These are phyloP conservation scores for Dioszegia aurantiaca DNA, from an alignment of 768 basidiomycete genomes.

Conservation along the genomic window DNA sequence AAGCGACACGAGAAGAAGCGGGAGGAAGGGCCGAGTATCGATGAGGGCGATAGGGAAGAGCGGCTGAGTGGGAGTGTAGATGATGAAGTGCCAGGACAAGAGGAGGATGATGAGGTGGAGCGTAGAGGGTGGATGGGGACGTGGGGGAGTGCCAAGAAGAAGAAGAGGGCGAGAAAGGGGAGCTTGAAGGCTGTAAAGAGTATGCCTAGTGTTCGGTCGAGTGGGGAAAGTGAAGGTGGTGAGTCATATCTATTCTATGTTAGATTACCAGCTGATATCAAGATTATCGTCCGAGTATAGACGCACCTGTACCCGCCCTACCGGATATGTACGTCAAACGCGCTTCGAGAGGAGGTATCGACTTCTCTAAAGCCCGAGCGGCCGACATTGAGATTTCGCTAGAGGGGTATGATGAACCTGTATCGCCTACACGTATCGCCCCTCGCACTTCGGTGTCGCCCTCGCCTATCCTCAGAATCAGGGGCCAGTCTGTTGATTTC, in stretches of 20 bases:
- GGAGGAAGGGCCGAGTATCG: constrained; percentile 9
- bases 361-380: background rate
- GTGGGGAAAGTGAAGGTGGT: constrained; percentile 2
- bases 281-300: constrained; percentile 12
- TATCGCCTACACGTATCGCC: constrained; percentile 5
- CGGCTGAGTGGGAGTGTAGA: constrained; percentile 10
- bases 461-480: background rate
- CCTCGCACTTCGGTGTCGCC: background rate
- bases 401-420: constrained; percentile 13
- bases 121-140: constrained; percentile 12
- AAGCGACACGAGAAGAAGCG: constrained; percentile 14
- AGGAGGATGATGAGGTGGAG: constrained; percentile 8
- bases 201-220: constrained; percentile 15
- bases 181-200: constrained; percentile 16
- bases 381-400: constrained; percentile 15
- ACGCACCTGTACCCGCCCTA: constrained; percentile 8
- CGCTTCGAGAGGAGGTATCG: background rate
- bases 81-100: constrained; percentile 5
- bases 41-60: constrained; percentile 5
- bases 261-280: background rate
- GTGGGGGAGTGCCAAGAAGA: constrained; percentile 13
- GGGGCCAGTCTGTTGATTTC: constrained; percentile 1
- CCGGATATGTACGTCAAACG: constrained; percentile 14
- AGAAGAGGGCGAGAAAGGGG: constrained; percentile 13
- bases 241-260: background rate